Conservation (phyloP, 805 yeast genomes). For the Cyberlindnera lachancei region DNA sequence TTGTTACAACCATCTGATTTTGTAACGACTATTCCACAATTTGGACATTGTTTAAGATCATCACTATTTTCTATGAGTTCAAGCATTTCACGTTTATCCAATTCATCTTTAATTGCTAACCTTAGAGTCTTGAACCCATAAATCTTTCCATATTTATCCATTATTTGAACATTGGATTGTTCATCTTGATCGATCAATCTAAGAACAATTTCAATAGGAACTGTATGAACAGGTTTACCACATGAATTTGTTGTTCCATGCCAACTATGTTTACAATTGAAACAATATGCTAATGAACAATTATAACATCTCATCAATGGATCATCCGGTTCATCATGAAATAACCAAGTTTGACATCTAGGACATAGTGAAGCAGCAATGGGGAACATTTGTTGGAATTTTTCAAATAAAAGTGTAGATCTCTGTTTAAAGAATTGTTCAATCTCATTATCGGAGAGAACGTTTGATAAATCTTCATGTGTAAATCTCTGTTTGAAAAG, state of each 20-base stretch:
- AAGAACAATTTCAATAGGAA: slow-evolving; percentile 22
- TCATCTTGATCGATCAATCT: slow-evolving; percentile 14
- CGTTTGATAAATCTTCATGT: slow-evolving; percentile 25
- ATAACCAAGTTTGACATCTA: slow-evolving; percentile 40
- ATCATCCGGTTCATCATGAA: slow-evolving; percentile 39
- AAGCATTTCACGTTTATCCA: slow-evolving; percentile 40
- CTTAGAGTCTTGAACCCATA: slow-evolving; percentile 40
- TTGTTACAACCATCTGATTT: slow-evolving; percentile 59
- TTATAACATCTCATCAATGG: slow-evolving; percentile 39
- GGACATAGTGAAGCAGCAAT: slow-evolving; percentile 45
- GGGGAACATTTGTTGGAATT: slow-evolving; percentile 38
- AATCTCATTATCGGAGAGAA: slow-evolving; percentile 25
- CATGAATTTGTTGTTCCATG: slow-evolving; percentile 48
- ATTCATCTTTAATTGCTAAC: slow-evolving; percentile 35
- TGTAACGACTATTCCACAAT: slow-evolving; percentile 41
- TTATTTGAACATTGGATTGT: slow-evolving; percentile 26
- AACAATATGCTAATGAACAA: slow-evolving; percentile 50
- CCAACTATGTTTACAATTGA: slow-evolving; percentile 51
- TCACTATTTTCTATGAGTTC: slow-evolving; percentile 35
- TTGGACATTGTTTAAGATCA: slow-evolving; percentile 44
- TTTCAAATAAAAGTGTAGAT: slow-evolving; percentile 33
- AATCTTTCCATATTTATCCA: slow-evolving; percentile 27
- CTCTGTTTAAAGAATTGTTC: slow-evolving; percentile 33
- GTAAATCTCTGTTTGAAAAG: slow-evolving; percentile 37
- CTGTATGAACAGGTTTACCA: slow-evolving; percentile 26